Base-by-base conservation (phyloP, 345 rosid species). In the Hibiscus mutabilis region DNA sequence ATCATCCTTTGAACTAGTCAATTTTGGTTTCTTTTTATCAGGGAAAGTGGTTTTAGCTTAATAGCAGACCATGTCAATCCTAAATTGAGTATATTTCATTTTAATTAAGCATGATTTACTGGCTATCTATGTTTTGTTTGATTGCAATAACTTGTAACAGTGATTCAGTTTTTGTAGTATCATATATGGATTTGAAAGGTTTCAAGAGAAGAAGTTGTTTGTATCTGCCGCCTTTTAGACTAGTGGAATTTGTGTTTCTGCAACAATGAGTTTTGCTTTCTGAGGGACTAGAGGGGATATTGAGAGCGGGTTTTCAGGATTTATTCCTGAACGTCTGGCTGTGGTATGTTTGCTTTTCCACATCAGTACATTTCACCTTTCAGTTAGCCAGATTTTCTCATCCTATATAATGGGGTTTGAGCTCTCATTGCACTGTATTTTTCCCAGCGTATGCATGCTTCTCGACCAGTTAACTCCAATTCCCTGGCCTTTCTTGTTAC, bases 401-500 rank as follows among this genome's bases (percentile, higher is more conserved):
- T 57, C 53, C 27, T 68, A 31, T 62, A 31, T 64, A 27, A 58
- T 12, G 64, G 55, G 33, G 13, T 44, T 44, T 75, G 31, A 42
- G 25, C 14, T 67, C 18, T 73, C 42, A 42, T 58, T 44, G 11
- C 65, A 57, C 70, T 68, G 44, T 3, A 72, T 6, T 55, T 46
- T 59, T 46, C 13, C 66, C 78, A 89, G 95, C 85, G 86, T 2
- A 79, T 81, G 64, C 91, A 84, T 78, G 79, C 84, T 66, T 74
- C 80, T 47, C 86, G 88, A 49, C 85, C 88, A 1, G 87, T 87
- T 69, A 83, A 84, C 77, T 77, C 83, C 68, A 87, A 86, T 84
- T 83, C 90, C 15, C 71, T 89, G 46, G 85, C 87, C 65, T 87
- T 89, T 85, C 87, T 87, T 19, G 86, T 87, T 63, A 86, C 85